phyloP scores from a whole-genome alignment of 805 yeast species.

The Lipomyces chichibuensis region DNA sequence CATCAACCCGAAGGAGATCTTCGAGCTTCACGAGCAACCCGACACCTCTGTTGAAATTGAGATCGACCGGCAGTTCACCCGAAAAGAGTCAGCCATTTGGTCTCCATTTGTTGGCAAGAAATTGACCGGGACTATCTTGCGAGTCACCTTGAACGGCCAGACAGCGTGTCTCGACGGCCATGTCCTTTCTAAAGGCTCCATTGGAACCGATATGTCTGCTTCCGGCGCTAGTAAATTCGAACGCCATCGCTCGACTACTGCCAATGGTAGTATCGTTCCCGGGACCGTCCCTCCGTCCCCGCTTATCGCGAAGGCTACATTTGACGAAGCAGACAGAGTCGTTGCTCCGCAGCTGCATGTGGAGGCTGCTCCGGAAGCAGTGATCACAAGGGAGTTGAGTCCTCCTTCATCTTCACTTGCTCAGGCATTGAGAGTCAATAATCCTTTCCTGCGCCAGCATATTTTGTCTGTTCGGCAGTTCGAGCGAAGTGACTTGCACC shows the following conservation, averaged over 20 bases:
- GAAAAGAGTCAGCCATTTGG: conserved; percentile 46
- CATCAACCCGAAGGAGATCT: conserved; percentile 78
- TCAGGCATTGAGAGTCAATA: conserved; percentile 75
- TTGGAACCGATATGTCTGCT: conserved; percentile 61
- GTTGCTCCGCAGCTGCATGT: conserved; percentile 38
- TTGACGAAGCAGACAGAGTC: conserved; percentile 45
- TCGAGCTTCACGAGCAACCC: conserved; percentile 74
- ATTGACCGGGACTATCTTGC: conserved; percentile 81
- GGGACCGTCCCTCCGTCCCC: conserved; percentile 37
- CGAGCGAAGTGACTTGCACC: conserved; percentile 84
- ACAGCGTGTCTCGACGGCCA: conserved; percentile 86
- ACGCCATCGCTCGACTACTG: conserved; percentile 27
- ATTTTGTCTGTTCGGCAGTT: conserved; percentile 87
- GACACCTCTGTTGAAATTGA: conserved; percentile 81
- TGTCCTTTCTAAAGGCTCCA: conserved; percentile 59
- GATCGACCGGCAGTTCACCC: conserved; percentile 62
- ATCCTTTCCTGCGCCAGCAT: conserved; percentile 87
- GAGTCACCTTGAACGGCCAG: conserved; percentile 77
- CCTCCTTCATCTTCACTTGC: conserved; percentile 62
- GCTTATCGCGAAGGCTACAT: conserved; percentile 42
- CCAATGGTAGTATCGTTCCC: conserved; percentile 38
- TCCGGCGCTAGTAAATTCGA: conserved; percentile 47
- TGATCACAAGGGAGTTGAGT: conserved; percentile 41
- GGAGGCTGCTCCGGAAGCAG: conserved; percentile 23
- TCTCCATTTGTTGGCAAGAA: conserved; percentile 58